Evolutionary conservation across 345 rosid species (phyloP), one percentile per base, ranked within the genome.

Genomic region (Pistacia atlantica): DNA sequence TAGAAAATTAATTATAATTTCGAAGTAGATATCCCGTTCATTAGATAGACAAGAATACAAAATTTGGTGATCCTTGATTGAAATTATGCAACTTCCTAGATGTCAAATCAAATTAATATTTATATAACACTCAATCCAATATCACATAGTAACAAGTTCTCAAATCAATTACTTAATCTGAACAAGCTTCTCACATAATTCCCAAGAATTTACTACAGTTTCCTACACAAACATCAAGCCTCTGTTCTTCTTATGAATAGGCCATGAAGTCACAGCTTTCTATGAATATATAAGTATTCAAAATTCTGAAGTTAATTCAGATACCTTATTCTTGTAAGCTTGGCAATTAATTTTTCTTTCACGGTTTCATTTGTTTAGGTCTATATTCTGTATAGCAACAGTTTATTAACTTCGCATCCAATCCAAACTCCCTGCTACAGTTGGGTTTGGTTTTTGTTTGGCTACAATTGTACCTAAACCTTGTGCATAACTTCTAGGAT

Each of bases 111-210:
- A n/a, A n/a, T n/a, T n/a, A n/a, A n/a, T n/a, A n/a, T n/a, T n/a
- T n/a, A n/a, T n/a, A n/a, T n/a, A n/a, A n/a, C n/a, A n/a, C n/a
- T n/a, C n/a, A n/a, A n/a, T n/a, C n/a, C n/a, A n/a, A n/a, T n/a
- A n/a, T n/a, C n/a, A n/a, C 51, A 8, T 35, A 46, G 55, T 18
- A 71, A 56, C 64, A 56, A 38, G 51, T 11, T 60, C 33, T 18
- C 59, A 56, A 56, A 69, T 38, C 63, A 70, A 70, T 56, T 63
- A 17, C 13, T n/a, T 11, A 20, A 38, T 71, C 20, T n/a, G 51
- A 9, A 42, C 52, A 71, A 37, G 57, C 18, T 37, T 71, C 74
- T 20, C 1, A 17, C n/a, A 48, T 12, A 60, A 31, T 33, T 31
- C 28, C 73, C 28, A 18, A 4, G 46, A 55, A 55, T 51, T 25